Conservation (phyloP, 1,139 yeast species). For the Pichia terricola region DNA sequence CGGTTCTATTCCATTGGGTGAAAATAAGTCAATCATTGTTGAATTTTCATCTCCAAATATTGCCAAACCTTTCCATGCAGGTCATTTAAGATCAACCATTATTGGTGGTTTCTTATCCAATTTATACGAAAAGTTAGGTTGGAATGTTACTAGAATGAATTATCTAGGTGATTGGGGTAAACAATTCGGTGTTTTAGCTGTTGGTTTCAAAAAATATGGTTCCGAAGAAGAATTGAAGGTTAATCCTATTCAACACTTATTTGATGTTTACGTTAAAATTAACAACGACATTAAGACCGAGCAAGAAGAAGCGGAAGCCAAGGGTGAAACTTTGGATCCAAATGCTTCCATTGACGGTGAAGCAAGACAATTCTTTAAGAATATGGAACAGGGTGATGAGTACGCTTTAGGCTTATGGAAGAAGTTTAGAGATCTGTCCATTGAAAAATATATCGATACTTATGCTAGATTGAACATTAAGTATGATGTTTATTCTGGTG, state of each 20-base stretch:
- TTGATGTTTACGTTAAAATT: slow-evolving; percentile 84
- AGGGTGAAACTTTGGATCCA: slow-evolving; percentile 48
- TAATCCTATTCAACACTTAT: slow-evolving; percentile 92
- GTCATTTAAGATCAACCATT: slow-evolving; percentile 94
- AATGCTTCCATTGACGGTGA: slow-evolving; percentile 55
- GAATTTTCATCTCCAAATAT: slow-evolving; percentile 97
- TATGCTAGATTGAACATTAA: slow-evolving; percentile 86
- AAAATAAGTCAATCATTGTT: slow-evolving; percentile 61
- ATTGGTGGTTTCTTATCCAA: slow-evolving; percentile 96
- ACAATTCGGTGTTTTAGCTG: slow-evolving; percentile 92
- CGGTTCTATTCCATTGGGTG: slow-evolving; percentile 73
- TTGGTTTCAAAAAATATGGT: slow-evolving; percentile 85
- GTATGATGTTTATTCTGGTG: slow-evolving; percentile 89
- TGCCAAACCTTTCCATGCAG: slow-evolving; percentile 99
- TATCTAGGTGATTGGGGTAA: slow-evolving; percentile 99
- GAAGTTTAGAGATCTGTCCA: slow-evolving; percentile 82
- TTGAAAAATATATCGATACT: slow-evolving; percentile 75
- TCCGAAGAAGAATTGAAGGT: slow-evolving; percentile 55
- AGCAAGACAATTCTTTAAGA: slow-evolving; percentile 82
- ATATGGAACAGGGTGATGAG: slow-evolving; percentile 91
- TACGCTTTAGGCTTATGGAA: slow-evolving; percentile 73
- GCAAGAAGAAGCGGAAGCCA: slow-evolving; percentile 24
- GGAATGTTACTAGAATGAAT: slow-evolving; percentile 83
- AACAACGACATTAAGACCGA: slow-evolving; percentile 74
- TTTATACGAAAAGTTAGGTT: slow-evolving; percentile 82